Evolutionary conservation across 2,329 filamentous ascomycete species (phyloP).

Genomic region (Dendryphion nanum): DNA sequence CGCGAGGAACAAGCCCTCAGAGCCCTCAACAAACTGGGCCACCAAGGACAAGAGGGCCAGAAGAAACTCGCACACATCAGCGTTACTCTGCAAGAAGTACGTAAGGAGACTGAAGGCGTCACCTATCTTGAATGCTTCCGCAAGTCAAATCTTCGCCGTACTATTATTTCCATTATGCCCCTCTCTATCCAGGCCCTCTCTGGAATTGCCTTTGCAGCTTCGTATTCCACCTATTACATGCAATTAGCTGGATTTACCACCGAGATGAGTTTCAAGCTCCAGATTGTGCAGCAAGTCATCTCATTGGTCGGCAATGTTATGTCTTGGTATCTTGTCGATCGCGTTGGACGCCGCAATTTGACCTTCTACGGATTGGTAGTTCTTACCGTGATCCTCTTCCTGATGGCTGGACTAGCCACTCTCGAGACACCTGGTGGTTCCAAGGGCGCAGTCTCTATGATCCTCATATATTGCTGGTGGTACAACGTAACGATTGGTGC

Average conservation of each 20-base stretch:
- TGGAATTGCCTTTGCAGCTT: slow-evolving; percentile 25
- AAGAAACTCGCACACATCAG: slow-evolving; percentile 22
- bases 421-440: slow-evolving; percentile 57
- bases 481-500: slow-evolving; percentile 85
- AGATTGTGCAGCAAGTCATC: slow-evolving; percentile 55
- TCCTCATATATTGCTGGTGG: slow-evolving; percentile 52
- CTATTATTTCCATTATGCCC: slow-evolving; percentile 60
- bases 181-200: slow-evolving; percentile 44
- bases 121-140: slow-evolving; percentile 80
- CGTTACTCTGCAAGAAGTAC: slow-evolving; percentile 35
- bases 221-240: slow-evolving; percentile 43
- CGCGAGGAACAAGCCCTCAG: slow-evolving; percentile 56
- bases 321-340: slow-evolving; percentile 73
- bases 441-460: slow-evolving; percentile 32
- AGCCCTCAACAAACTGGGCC: slow-evolving; percentile 19
- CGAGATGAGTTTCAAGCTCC: slow-evolving; percentile 38
- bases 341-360: slow-evolving; percentile 69
- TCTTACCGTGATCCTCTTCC: slow-evolving; percentile 68
- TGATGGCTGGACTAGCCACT: slow-evolving; percentile 42
- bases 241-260: slow-evolving; percentile 41
- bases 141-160: slow-evolving; percentile 71
- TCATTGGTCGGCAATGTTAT: slow-evolving; percentile 64
- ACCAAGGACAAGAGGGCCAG: slow-evolving; percentile 12
- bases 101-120: slow-evolving; percentile 53
- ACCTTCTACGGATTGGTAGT: slow-evolving; percentile 66